Conservation (phyloP, 805 yeast species). For the Torulaspora quercuum region DNA sequence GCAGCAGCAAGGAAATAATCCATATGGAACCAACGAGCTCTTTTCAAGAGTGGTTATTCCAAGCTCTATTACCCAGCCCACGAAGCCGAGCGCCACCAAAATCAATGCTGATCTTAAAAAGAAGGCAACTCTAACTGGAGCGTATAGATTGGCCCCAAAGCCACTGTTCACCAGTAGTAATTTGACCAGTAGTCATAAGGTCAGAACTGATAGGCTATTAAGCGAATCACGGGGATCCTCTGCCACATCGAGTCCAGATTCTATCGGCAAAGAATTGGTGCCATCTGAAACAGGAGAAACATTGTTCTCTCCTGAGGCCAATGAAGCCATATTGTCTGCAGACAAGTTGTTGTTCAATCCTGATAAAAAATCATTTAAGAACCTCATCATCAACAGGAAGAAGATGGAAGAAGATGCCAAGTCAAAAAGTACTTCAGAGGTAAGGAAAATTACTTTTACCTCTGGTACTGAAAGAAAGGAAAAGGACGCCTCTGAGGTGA, state of each 20-base stretch:
- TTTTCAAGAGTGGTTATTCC: constrained; percentile 44
- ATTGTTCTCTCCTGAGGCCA: constrained; percentile 16
- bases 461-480: constrained; percentile 12
- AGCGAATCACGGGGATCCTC: constrained; percentile 11
- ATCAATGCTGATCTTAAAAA: constrained; percentile 49
- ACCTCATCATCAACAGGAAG: constrained; percentile 28
- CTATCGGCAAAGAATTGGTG: constrained; percentile 19
- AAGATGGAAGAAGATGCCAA: constrained; percentile 14
- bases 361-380: constrained; percentile 31
- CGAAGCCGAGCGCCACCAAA: constrained; percentile 49
- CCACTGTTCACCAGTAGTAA: constrained; percentile 44
- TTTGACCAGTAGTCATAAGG: constrained; percentile 4
- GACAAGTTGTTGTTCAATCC: constrained; percentile 28
- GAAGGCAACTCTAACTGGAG: constrained; percentile 55
- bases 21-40: constrained; percentile 77
- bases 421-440: constrained; percentile 12
- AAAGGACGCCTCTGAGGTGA: constrained; percentile 5
- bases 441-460: constrained; percentile 20
- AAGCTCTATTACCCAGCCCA: constrained; percentile 38
- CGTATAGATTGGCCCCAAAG: constrained; percentile 63
- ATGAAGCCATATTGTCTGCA: constrained; percentile 27
- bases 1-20: constrained; percentile 44
- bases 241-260: constrained; percentile 14
- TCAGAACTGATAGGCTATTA: constrained; percentile 4
- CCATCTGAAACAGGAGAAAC: constrained; percentile 13